Evolutionary conservation across 345 rosid species (phyloP), one percentile per base, ranked within the genome.

Genomic region (Combretum micranthum): DNA sequence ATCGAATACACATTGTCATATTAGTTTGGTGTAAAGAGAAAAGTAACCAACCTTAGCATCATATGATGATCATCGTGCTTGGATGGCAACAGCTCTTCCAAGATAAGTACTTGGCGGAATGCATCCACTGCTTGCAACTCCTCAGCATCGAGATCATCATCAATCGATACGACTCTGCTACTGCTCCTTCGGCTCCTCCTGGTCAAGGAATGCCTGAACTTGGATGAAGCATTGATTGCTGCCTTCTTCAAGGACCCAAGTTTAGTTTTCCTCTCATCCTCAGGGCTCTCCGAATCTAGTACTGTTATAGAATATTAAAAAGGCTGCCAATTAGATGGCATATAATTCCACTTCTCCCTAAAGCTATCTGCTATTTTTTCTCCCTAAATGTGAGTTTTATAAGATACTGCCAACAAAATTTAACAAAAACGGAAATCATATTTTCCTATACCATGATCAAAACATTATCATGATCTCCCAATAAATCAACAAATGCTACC

Each of bases 31-130:
- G 15, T 13, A 11, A 19, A 20, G 47, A 2, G 20, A 32, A 17
- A 53, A 7, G 9, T 1, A 62, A 16, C 12, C 7, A 8, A 79
- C 99, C 95, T 70, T 63, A 84, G 88, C 88, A 84, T 82, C 82
- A 68, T 71, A 43, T 83, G 86, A 62, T 71, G 88, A 70, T 92
- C 95, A 63, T 86, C 96, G 20, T 81, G 90, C 49, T 71, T 92
- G 7, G 76, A 53, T 12, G 95, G 95, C 44, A 84, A 69, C 4
- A 88, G 69, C 63, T 88, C 96, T 2, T 92, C 96, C 45, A 83
- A 68, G 57, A 86, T 74, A 46, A 88, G 93, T 37, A 77, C 77
- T 61, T 88, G 95, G 25, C 96, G 86, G 53, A 92, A 86, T 0
- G 83, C 80, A 59, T 84, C 86, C 17, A 78, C 89, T 5, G 86